Evolutionary conservation across 768 basidiomycete species (phyloP), one percentile per base, ranked within the genome.

Genomic region (Phlebiopsis flavidoalba): DNA sequence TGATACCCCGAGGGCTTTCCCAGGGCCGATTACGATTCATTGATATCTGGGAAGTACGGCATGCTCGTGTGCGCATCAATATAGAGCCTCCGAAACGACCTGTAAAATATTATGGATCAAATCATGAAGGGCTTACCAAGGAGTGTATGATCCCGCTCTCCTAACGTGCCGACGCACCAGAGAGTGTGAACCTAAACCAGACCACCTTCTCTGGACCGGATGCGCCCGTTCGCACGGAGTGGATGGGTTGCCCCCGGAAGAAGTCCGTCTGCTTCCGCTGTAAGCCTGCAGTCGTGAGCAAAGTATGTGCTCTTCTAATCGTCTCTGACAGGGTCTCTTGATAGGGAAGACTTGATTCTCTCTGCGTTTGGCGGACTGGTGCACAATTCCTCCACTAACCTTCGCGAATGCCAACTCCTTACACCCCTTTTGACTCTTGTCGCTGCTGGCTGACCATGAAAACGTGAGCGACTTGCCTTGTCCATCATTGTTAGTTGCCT

Each of bases 1-100:
- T 51, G 94, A 97, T 69, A n/a, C n/a, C 63, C 77, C 0, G 91
- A 97, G 56, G 96, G 96, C 7, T 98, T 93, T 72, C 95, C 95
- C 0, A 82, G 93, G 14, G 85, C 84, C 14, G 89, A 96, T 73
- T n/a, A n/a, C n/a, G n/a, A n/a, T n/a, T n/a, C n/a, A 82, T 98
- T 63, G 91, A 95, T 65, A 79, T 96, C 17, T 91, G 84, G 69
- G 86, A 88, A 11, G 87, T 95, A 19, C 80, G 92, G 22, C 75
- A 76, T 52, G 91, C 93, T 12, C 81, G 93, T 56, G 81, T 87
- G 33, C 79, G 89, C 53, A 83, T 95, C n/a, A n/a, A 86, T 90
- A 55, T 83, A 91, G 70, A n/a, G n/a, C n/a, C 75, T 95, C 53
- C 79, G 86, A 60, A 97, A 95, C 67, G 95, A 98, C 69, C 76